phyloP scores from a whole-genome alignment of 139 green algal genomes.

The Volvox africanus region DNA sequence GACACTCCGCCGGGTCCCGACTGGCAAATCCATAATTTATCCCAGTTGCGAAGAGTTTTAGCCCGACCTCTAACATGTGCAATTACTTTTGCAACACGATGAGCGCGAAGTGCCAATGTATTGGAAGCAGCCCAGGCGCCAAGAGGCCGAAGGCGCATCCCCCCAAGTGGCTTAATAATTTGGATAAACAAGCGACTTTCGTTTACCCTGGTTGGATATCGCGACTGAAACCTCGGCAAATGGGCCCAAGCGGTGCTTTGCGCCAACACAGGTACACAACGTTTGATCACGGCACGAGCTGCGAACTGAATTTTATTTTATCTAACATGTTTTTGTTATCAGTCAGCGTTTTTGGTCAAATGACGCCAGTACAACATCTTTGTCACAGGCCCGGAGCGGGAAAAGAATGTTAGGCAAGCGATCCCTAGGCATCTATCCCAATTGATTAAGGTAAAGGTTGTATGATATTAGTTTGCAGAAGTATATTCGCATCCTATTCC shows the following conservation, averaged over 20 bases:
- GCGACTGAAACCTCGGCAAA: neutral
- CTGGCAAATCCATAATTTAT: neutral
- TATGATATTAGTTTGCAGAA: neutral
- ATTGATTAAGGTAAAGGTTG: neutral
- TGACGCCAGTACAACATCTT: neutral
- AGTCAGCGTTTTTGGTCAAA: neutral
- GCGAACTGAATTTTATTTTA: neutral
- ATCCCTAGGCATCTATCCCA: neutral
- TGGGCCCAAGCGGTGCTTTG: neutral
- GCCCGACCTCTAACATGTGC: neutral
- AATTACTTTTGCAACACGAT: neutral
- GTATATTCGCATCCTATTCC: neutral
- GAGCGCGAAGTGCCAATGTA: neutral
- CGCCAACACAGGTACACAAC: neutral
- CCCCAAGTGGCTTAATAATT: neutral
- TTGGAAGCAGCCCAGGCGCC: neutral
- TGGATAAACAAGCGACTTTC: neutral
- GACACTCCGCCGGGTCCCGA: neutral
- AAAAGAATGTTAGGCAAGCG: neutral
- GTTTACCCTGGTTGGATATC: neutral
- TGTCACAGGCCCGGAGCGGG: neutral
- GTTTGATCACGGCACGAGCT: neutral
- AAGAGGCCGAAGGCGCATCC: slow-evolving; percentile 8
- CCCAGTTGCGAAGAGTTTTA: neutral
- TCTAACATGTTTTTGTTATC: neutral